A percentile compares a stretch with the other conserved stretches of the same genome.
phyloP scores from a whole-genome alignment of 2,329 filamentous ascomycete genomes.

The Shiraia bambusicola region DNA sequence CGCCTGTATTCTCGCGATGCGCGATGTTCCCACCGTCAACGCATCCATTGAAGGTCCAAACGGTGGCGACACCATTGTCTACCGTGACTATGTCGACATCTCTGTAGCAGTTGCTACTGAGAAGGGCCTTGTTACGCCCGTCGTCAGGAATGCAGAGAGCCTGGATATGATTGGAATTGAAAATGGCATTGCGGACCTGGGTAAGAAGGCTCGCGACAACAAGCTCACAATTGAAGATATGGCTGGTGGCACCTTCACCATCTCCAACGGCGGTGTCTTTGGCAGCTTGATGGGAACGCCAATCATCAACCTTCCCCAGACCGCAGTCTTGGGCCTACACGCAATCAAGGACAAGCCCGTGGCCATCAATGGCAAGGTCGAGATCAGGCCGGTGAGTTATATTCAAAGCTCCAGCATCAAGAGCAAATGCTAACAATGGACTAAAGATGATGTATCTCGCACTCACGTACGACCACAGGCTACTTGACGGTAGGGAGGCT shows the following conservation, averaged over 20 bases:
- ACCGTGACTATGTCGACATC: conserved; percentile 96
- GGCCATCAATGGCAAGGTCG: conserved; percentile 87
- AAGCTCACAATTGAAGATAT: conserved; percentile 99
- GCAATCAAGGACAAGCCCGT: conserved; percentile 95
- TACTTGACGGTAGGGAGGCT: conserved; percentile 91
- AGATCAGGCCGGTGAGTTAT: conserved; percentile 72
- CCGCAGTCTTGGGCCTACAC: conserved; percentile 86
- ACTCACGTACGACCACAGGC: conserved; percentile 94
- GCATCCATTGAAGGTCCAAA: conserved; percentile 95
- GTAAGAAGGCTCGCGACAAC: conserved; percentile 94
- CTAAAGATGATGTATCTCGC: conserved; percentile 94
- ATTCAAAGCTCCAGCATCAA: not conserved
- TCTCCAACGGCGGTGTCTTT: conserved; percentile 95
- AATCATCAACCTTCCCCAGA: conserved; percentile 96
- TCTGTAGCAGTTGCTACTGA: conserved; percentile 96
- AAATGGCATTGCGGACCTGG: conserved; percentile 85
- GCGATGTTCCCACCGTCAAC: conserved; percentile 90
- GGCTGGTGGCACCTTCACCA: conserved; percentile 97
- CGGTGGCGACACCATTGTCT: conserved; percentile 95
- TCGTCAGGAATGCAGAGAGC: conserved; percentile 88
- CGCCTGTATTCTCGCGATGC: conserved; percentile 88
- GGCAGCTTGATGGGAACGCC: conserved; percentile 96
- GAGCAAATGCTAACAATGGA: conserved; percentile 10
- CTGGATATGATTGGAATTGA: conserved; percentile 90
- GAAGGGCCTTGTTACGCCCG: conserved; percentile 94